Conservation (phyloP, 139 green algal genomes). For the Chlamydomonas applanata region DNA sequence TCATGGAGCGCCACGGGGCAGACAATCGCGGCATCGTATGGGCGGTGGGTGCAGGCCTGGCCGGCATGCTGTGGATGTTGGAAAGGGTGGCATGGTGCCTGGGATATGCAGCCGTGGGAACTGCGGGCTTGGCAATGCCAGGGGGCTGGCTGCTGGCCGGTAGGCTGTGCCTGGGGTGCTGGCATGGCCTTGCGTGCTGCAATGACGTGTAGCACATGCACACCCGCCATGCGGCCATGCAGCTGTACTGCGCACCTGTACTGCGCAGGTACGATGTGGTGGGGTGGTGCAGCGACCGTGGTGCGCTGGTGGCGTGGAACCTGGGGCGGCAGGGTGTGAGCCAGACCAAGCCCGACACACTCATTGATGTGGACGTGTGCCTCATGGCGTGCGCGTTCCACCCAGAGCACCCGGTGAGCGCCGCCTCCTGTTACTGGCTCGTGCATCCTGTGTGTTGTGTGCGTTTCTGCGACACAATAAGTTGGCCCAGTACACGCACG, state of each 20-base stretch:
- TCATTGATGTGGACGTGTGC: constrained; percentile 55
- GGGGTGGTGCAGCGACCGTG: constrained; percentile 59
- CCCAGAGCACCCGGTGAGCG: constrained; percentile 51
- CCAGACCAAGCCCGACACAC: constrained; percentile 33
- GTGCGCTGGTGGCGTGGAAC: constrained; percentile 62
- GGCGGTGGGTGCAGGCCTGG: constrained; percentile 31
- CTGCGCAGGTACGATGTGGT: constrained; percentile 50
- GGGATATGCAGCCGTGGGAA: not conserved
- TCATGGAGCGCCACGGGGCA: constrained; percentile 60
- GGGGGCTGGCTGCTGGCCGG: not conserved
- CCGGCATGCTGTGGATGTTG: not conserved
- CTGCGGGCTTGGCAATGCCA: not conserved
- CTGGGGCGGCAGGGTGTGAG: constrained; percentile 44
- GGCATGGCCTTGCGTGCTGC: too few relatives aligned
- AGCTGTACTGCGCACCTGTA: not conserved
- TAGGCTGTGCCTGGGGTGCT: too few relatives aligned
- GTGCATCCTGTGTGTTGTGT: too few relatives aligned
- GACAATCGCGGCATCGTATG: constrained; percentile 55
- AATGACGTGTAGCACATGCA: too few relatives aligned
- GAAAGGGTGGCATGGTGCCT: too few relatives aligned
- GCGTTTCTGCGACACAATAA: too few relatives aligned
- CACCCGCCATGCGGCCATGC: not conserved
- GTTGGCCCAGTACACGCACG: too few relatives aligned
- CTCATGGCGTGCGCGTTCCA: constrained; percentile 66
- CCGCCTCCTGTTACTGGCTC: not conserved